Evolutionary conservation across 75 land plant genomes (phyloP), one percentile per base, ranked within the genome.

Genomic region (Ceratopteris richardii): DNA sequence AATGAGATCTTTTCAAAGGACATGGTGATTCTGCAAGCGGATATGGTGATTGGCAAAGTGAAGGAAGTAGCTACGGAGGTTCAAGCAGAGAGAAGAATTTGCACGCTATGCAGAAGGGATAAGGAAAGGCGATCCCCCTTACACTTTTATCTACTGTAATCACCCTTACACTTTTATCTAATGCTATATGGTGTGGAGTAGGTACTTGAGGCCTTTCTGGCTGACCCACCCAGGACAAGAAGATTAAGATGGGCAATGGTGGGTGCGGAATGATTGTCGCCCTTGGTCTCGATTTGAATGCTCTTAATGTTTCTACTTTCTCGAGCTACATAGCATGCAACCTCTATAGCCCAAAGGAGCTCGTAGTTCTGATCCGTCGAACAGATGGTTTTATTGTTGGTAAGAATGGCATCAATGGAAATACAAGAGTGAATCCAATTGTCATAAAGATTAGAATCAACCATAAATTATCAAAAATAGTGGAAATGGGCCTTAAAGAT

Each of bases 191-290:
- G 5, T 6, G 19, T 1, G 10, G 63, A 61, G 26, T 54, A 43
- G 3, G 53, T 42, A 7, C 50, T 61, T 3, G 63, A 61, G 28
- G 63, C 63, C 3, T 44, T 44, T 51, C 63, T 3, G 63, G 63
- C 27, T 24, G 63, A 2, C 50, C 37, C 18, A 61, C 63, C 11
- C 54, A 61, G 24, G 54, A 61, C 63, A 21, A 1, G 7, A 21
- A 18, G 25, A 61, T 61, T n/a, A 1, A 2, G 6, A 54, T 61
- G 2, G 63, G 63, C 2, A 56, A 44, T 12, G 63, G 63, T 54
- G 63, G 42, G 17, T 61, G 63, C n/a, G 63, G 63, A 11, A 42
- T 23, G 5, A 54, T 54, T 4, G 63, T 61, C 18, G 63, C 63
- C n/a, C 24, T 19, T 18, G 63, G 50, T 18, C 20, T n/a, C 29